These are phyloP conservation scores for Dryadomyces sulphureus DNA, from an alignment of 2,329 filamentous ascomycete genomes.

Conservation along the genomic window DNA sequence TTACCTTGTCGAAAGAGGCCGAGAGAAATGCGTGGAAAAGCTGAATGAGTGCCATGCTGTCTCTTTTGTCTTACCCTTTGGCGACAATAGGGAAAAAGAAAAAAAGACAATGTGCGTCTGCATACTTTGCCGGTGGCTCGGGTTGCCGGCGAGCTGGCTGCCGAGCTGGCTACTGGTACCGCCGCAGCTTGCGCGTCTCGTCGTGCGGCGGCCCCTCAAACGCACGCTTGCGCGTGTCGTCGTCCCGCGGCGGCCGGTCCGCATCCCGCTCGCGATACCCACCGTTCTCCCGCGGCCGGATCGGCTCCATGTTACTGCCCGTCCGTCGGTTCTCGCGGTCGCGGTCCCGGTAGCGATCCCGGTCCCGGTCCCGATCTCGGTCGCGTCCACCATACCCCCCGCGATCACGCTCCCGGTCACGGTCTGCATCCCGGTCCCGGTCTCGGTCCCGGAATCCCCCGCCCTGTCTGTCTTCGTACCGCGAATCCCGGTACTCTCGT, in stretches of 20 bases:
- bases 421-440: slow-evolving; percentile 17
- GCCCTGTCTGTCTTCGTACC: slow-evolving; percentile 31
- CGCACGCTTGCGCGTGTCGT: slow-evolving; percentile 49
- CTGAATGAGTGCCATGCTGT: too few relatives aligned
- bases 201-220: slow-evolving; percentile 72
- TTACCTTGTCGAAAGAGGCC: neutral
- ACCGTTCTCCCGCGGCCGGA: slow-evolving; percentile 15
- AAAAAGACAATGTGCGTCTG: neutral
- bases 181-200: slow-evolving; percentile 54
- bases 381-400: slow-evolving; percentile 21
- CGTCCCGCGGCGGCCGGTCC: slow-evolving; percentile 29
- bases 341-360: slow-evolving; percentile 34
- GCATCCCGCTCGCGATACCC: slow-evolving; percentile 15
- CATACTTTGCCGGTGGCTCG: neutral
- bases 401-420: slow-evolving; percentile 23
- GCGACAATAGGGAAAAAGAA: neutral
- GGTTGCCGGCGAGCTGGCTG: neutral
- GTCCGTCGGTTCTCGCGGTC: slow-evolving; percentile 21
- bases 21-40: neutral
- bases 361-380: slow-evolving; percentile 10
- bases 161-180: slow-evolving; percentile 31
- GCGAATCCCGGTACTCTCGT: too few relatives aligned
- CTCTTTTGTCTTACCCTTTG: slow-evolving; percentile 9
- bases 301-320: slow-evolving; percentile 15
- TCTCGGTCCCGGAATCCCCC: slow-evolving; percentile 31